Evolutionary conservation across 2,329 filamentous ascomycete genomes (phyloP).

Genomic region (Tolypocladium inflatum): DNA sequence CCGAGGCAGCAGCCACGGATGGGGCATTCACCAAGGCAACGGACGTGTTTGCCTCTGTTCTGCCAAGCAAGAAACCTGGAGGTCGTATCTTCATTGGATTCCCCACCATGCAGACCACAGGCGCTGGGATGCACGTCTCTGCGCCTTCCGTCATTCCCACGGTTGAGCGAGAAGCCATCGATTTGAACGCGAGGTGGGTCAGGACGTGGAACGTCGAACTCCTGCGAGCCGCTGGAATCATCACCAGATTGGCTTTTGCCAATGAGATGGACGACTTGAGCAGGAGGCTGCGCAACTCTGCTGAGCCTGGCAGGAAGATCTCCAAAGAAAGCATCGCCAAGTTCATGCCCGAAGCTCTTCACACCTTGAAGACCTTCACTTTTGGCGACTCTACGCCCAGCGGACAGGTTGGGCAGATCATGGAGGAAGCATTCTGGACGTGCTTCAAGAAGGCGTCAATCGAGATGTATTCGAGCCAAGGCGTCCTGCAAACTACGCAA

Average conservation of each 20-base stretch:
- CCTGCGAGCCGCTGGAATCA: conserved; percentile 80
- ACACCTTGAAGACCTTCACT: conserved; percentile 79
- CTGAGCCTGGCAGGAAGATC: conserved; percentile 39
- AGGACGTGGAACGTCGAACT: conserved; percentile 94
- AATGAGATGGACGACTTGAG: conserved; percentile 78
- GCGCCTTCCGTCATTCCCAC: conserved; percentile 95
- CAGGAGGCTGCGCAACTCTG: conserved; percentile 42
- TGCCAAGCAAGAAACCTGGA: conserved; percentile 72
- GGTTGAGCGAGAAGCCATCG: conserved; percentile 92
- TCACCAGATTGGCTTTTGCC: conserved; percentile 77
- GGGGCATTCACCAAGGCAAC: conserved; percentile 44
- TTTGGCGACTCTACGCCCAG: conserved; percentile 88
- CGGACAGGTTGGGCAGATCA: conserved; percentile 69
- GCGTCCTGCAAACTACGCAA: conserved; percentile 73
- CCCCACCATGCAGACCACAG: conserved; percentile 93
- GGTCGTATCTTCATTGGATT: conserved; percentile 96
- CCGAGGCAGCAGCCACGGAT: conserved; percentile 38
- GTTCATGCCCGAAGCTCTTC: conserved; percentile 69
- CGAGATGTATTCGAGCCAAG: conserved; percentile 79
- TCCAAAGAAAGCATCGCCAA: conserved; percentile 54
- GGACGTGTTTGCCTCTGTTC: conserved; percentile 82
- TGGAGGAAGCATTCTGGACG: conserved; percentile 95
- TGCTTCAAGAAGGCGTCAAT: conserved; percentile 75
- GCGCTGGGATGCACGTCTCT: conserved; percentile 86
- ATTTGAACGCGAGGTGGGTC: conserved; percentile 91